Base-by-base conservation (phyloP, 2,329 filamentous ascomycete genomes). In the Xylaria sp. region DNA sequence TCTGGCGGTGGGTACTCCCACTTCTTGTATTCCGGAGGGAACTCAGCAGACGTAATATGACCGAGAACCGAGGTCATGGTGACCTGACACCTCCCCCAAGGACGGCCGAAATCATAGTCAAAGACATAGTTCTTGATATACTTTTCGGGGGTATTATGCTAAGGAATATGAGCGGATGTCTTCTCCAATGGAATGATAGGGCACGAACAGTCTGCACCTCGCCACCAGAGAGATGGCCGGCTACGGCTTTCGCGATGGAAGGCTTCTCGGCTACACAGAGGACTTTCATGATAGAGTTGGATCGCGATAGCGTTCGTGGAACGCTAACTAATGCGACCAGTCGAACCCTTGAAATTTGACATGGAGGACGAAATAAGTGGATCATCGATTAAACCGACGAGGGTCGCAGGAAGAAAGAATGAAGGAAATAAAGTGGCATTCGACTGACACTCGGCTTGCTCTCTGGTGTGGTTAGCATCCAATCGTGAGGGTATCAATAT, bases 111-210 rank as follows among this genome's bases (percentile, higher is more conserved):
- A 77, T 93, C 89, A 80, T 96, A 99, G 51, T 90, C 86, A 76
- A 99, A 99, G 31, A 89, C 86, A 81, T 97, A 98, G 75, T 99
- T 99, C 78, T 97, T 98, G 78, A 97, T 90, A 80, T 90, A 98
- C 73, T 87, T 86, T 70, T 89, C 89, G 22, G 88, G 83, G 2
- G 93, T 91, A 69, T 87, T 85, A 72, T 85, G 85, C 93, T 96
- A 63, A 47, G 39, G 17, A 51, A 33, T n/a, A 49, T 68, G 36
- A 71, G 68, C 63, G 29, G 44, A 50, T 44, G 57, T 29, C 38
- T 65, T 73, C 57, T 57, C 42, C 9, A 42, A 70, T 65, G 44
- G 67, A 55, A 62, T 17, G 29, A 42, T 65, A 58, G 17, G 51
- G 44, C 59, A 81, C 90, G 79, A 80, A 96, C 93, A 61, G 88